Percentiles rank a stretch among this genome's conserved stretches.
Conservation (phyloP, 257 asterid genomes). For the Solanum lycopersicoides region DNA sequence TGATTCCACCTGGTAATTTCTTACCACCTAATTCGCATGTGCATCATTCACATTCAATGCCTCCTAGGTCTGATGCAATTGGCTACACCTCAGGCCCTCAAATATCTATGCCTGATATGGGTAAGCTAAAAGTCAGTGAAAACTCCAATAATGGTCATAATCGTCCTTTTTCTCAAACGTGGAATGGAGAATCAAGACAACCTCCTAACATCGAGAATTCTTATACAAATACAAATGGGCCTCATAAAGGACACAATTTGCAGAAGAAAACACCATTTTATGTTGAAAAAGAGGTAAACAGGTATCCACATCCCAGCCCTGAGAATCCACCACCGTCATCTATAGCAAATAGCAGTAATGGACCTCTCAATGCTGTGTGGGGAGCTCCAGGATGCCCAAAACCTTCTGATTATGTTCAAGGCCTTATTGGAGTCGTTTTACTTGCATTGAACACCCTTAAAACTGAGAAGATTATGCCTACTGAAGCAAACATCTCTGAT, state of each 20-base stretch:
- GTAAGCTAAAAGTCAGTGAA: constrained; percentile 22
- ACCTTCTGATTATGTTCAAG: constrained; percentile 66
- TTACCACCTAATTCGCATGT: constrained; percentile 13
- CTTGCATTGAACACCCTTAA: constrained; percentile 79
- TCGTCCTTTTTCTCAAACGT: constrained; percentile 12
- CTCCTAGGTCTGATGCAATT: constrained; percentile 18
- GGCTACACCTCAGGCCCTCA: constrained; percentile 19
- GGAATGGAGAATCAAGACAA: constrained; percentile 50
- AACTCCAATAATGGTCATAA: constrained; percentile 15
- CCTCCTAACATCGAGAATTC: constrained; percentile 26
- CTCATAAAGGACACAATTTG: constrained; percentile 38
- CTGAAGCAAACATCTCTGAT: constrained; percentile 66
- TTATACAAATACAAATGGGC: constrained; percentile 14
- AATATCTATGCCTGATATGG: constrained; percentile 20
- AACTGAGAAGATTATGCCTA: constrained; percentile 77
- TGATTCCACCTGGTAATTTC: constrained; percentile 17
- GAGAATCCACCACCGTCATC: constrained; percentile 32
- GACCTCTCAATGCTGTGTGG: constrained; percentile 37
- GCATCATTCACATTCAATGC: constrained; percentile 9
- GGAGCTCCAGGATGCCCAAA: constrained; percentile 64
- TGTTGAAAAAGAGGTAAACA: constrained; percentile 30
- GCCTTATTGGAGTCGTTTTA: constrained; percentile 67
- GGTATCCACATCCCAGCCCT: constrained; percentile 29
- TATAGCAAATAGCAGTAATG: constrained; percentile 19
- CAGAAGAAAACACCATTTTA: constrained; percentile 26